Conservation (phyloP, 768 basidiomycete genomes). For the Lepiota subincarnata region DNA sequence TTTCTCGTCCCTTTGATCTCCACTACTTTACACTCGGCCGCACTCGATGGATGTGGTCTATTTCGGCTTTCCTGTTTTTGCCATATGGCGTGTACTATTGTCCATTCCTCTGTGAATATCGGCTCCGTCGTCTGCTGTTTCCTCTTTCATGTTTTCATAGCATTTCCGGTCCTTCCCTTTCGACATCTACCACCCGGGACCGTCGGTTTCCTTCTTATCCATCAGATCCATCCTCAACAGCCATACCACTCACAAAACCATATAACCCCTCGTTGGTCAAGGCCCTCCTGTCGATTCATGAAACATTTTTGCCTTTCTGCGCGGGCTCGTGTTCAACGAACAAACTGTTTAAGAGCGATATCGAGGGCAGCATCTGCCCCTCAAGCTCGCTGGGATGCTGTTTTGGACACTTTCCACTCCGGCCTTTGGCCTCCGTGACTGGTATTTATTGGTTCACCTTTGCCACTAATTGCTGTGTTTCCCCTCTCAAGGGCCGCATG, state of each 20-base stretch:
- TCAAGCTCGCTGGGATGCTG: conserved; percentile 11
- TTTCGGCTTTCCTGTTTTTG: conserved; percentile 20
- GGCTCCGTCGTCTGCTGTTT: conserved; percentile 22
- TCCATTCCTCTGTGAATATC: conserved; percentile 30
- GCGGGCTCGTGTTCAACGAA: too few relatives aligned
- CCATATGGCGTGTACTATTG: conserved; percentile 27
- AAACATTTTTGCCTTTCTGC: background rate
- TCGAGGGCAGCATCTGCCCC: background rate
- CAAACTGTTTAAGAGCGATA: conserved; percentile 3
- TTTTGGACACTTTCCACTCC: conserved; percentile 11
- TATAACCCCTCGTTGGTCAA: background rate
- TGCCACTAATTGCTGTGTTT: conserved; percentile 13
- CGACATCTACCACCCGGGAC: conserved; percentile 9
- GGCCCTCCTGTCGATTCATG: background rate
- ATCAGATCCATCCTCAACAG: conserved; percentile 11
- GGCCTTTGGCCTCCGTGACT: conserved; percentile 8
- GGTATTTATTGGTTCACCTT: conserved; percentile 11
- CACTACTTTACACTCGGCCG: conserved; percentile 28
- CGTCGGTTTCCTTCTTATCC: background rate
- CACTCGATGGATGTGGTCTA: conserved; percentile 22
- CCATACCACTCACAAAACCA: background rate
- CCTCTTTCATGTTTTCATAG: conserved; percentile 23
- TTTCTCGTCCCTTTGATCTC: conserved; percentile 20
- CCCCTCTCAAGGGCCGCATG: background rate
- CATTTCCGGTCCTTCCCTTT: conserved; percentile 20